Base-by-base conservation (phyloP, 176 grass and related monocot genomes). In the Elaeis guineensis region DNA sequence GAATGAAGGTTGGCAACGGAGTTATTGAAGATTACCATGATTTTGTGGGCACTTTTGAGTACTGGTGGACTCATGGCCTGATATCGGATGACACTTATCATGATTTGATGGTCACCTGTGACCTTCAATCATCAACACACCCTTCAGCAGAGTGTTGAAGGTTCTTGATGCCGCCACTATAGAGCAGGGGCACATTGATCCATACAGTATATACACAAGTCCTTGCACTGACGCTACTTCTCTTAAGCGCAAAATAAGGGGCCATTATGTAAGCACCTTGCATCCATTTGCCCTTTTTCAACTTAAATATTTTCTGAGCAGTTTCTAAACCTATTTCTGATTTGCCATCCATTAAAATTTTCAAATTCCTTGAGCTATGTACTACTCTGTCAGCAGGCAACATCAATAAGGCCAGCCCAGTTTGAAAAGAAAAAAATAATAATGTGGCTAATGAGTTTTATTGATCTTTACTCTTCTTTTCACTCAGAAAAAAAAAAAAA, bases 11-110 rank as follows among this genome's bases (percentile, higher is more conserved):
- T 1, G 92, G 87, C 12, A 96, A 96, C 61, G 92, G 70, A 0
- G 87, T 96, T 11, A 87, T 61, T 15, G 87, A 90, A 0, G 92
- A 90, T 74, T 96, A 90, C 62, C 62, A 96, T 58, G 92, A 96
- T 51, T 96, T 73, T 22, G 49, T 85, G 25, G 92, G 92, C 18
- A 77, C 83, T 2, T 87, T 90, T 12, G 92, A 96, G 78, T 88
- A 84, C 52, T 96, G 86, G 86, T 96, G 92, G 92, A 90, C 75
- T 21, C 92, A 96, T 23, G 92, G 92, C 28, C 72, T 96, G 17
- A 96, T 96, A 59, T 96, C 92, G 0, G 87, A 96, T 28, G 72
- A 87, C 6, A 96, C 86, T 16, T 90, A 90, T 65, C 75, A 54
- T 48, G 82, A 71, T 58, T 57, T 96, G 57, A 69, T 69, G 63